Conservation (phyloP, 2,329 filamentous ascomycete genomes). For the Lecanicillium sp. region DNA sequence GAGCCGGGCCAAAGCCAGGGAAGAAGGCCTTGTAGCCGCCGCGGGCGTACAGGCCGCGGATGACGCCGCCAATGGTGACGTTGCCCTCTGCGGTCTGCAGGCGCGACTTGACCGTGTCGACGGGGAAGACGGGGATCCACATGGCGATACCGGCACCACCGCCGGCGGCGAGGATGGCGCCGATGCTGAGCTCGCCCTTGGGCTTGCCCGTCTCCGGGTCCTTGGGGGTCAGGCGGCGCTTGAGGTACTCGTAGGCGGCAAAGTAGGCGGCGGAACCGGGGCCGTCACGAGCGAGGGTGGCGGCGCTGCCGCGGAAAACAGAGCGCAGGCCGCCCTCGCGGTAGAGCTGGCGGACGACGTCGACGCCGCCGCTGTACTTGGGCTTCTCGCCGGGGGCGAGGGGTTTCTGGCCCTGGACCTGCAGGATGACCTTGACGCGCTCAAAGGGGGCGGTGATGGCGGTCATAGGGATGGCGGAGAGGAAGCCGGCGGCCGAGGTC, state of each 20-base stretch:
- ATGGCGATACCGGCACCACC: slow-evolving; percentile 91
- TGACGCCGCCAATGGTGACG: slow-evolving; percentile 70
- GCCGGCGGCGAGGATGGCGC: slow-evolving; percentile 78
- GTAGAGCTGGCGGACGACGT: slow-evolving; percentile 92
- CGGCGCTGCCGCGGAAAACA: slow-evolving; percentile 84
- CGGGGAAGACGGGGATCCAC: slow-evolving; percentile 98
- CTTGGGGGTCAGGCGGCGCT: slow-evolving; percentile 75
- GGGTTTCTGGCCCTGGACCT: slow-evolving; percentile 92
- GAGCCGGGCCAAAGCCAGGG: slow-evolving; percentile 87
- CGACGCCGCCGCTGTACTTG: slow-evolving; percentile 76
- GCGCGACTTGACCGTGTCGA: slow-evolving; percentile 93
- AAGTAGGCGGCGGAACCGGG: slow-evolving; percentile 95
- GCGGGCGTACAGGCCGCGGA: slow-evolving; percentile 72
- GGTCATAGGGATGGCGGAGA: slow-evolving; percentile 96
- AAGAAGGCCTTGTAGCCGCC: slow-evolving; percentile 92
- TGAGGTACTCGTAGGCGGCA: slow-evolving; percentile 93
- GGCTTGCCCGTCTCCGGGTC: slow-evolving; percentile 66
- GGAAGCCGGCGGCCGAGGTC: slow-evolving; percentile 88
- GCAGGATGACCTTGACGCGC: slow-evolving; percentile 95
- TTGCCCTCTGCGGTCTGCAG: slow-evolving; percentile 87
- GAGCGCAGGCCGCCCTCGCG: slow-evolving; percentile 80
- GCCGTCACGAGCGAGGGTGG: slow-evolving; percentile 89
- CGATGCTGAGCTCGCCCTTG: slow-evolving; percentile 69
- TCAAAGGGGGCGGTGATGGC: slow-evolving; percentile 98
- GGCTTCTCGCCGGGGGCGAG: slow-evolving; percentile 86